Base-by-base conservation (phyloP, 257 asterid species). In the Linaria vulgaris region DNA sequence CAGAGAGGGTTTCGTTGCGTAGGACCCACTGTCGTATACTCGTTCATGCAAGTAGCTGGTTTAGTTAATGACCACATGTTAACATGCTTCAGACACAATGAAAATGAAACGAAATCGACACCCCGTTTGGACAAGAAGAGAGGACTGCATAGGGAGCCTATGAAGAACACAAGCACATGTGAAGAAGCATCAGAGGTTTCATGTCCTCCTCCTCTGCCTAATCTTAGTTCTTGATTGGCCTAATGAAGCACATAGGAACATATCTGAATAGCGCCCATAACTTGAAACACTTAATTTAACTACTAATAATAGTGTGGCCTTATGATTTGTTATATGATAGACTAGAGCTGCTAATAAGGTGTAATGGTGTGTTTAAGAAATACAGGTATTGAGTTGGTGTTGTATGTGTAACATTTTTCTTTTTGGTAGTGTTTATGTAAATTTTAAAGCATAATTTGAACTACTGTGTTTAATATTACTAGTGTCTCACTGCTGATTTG, bases 21-120 rank as follows among this genome's bases (percentile, higher is more conserved):
- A 0, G 97, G 96, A 17, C 97, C 96, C 1, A 87, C 82, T 6
- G 85, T 87, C 12, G 82, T 87, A 65, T 85, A 85, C 73, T 85
- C 94, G 8, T 87, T 88, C 53, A 87, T 90, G 95, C 95, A 90
- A 70, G 92, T 72, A 20, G 74, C 92, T 4, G 96, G 95, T 44
- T 44, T 87, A 71, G 92, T 79, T 60, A 85, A 83, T 63, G 88
- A 82, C 69, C 96, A 90, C 61, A 90, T 85, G 19, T 54, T 66
- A 14, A 74, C 85, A 11, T 87, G 95, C 81, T 88, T 80, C 73
- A 80, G 95, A 79, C 77, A 77, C 90, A 76, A 61, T 9, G 78
- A 68, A 72, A 81, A 84, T 67, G 69, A 64, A 45, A 67, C 55
- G 60, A 51, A 61, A 44, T 59, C 69, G 20, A 68, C 66, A 19